Evolutionary conservation across 768 basidiomycete species (phyloP), one percentile per base, ranked within the genome.

Genomic region (Gymnopilus dilepis): DNA sequence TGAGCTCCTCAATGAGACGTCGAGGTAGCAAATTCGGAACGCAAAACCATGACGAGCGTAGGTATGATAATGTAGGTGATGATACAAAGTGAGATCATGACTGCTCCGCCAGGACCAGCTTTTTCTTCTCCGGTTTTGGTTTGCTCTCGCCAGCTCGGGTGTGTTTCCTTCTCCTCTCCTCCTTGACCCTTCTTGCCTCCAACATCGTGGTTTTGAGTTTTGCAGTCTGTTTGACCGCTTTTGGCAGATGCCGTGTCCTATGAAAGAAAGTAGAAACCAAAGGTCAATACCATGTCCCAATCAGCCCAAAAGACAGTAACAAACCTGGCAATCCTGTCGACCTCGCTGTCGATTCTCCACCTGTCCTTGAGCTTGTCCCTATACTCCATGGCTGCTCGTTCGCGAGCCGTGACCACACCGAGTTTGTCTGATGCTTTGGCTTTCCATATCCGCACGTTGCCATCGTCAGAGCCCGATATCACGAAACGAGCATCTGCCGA

Each of bases 371-470:
- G 86, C 62, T 85, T 90, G 34, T 93, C 89, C 21, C 97, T 82
- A 77, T 99, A 99, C 74, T 99, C 96, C 65, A 96, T 91, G 8
- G 91, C 87, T 2, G 95, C 92, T 45, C 94, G 85, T 72, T 99
- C 97, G 58, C 95, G 84, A 15, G 93, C 90, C 55, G 94, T 95
- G 65, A 98, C 78, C 28, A 97, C 85, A 8, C 97, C 97, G 34
- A 99, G 81, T 73, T 93, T 96, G 67, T 95, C 95, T 0, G 92
- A 90, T 0, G 96, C 94, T 60, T 92, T 91, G 21, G 93, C 88
- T 73, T 98, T 98, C 96, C 96, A 97, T 70, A 98, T 82, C 56
- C 95, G 86, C 64, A 97, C 91, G 69, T 97, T 97, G 11, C 95
- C 95, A 69, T 97, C 95, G 66, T 97, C 96, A 0, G 95, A 96